Evolutionary conservation across 257 asterid genomes (phyloP).

Genomic region (Fraxinus americana): DNA sequence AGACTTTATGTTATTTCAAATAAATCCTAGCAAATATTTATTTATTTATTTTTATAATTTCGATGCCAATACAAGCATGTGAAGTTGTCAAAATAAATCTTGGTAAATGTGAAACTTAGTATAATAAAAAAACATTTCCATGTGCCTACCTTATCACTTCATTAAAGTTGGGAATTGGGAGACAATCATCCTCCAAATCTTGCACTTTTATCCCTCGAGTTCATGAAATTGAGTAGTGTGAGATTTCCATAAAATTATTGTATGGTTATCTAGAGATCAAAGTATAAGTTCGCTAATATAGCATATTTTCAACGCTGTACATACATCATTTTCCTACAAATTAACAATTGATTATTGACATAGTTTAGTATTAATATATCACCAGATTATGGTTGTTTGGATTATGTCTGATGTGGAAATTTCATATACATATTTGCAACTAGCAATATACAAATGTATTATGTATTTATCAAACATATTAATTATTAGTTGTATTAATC

Average conservation of each 20-base stretch:
- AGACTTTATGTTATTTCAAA: not conserved
- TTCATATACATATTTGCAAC: not conserved
- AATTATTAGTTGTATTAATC: not conserved
- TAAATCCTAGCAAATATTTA: not conserved
- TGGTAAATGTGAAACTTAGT: constrained; percentile 32
- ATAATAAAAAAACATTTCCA: constrained; percentile 10
- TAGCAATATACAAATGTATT: constrained; percentile 3
- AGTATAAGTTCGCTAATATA: not conserved
- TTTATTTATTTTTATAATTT: too few relatives aligned
- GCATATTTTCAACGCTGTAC: not conserved
- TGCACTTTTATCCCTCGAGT: not conserved
- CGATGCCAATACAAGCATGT: constrained; percentile 4
- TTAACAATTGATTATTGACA: not conserved
- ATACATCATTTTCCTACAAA: not conserved
- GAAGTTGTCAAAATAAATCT: constrained; percentile 20
- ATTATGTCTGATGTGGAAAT: not conserved
- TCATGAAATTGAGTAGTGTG: constrained; percentile 2
- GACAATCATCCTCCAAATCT: constrained; percentile 27
- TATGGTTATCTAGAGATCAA: too few relatives aligned
- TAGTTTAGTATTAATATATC: not conserved
- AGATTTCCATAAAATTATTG: not conserved
- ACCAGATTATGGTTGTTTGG: not conserved
- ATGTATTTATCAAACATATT: not conserved
- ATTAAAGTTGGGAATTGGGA: constrained; percentile 31
- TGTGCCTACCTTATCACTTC: constrained; percentile 30